These are phyloP conservation scores for Albophoma yamanashiensis DNA, from an alignment of 2,329 filamentous ascomycete genomes.

Conservation along the genomic window DNA sequence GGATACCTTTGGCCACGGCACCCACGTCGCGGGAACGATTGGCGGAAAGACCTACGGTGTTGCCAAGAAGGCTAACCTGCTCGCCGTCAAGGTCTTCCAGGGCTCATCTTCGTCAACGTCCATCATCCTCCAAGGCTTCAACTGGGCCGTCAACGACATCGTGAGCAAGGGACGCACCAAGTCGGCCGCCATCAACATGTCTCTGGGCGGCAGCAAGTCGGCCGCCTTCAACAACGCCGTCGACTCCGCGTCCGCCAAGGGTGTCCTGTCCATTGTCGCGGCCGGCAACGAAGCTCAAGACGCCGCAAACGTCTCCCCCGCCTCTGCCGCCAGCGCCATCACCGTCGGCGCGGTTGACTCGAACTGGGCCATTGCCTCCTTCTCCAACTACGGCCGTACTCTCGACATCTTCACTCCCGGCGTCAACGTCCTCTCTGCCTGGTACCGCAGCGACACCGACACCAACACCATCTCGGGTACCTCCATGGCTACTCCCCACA, in stretches of 20 bases:
- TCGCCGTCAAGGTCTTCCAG: constrained; percentile 36
- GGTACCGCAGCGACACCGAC: constrained; percentile 31
- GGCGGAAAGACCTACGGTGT: constrained; percentile 25
- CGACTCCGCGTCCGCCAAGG: constrained; percentile 28
- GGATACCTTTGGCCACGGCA: constrained; percentile 30
- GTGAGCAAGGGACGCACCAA: constrained; percentile 24
- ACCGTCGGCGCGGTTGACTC: constrained; percentile 25
- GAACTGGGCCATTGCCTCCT: constrained; percentile 28
- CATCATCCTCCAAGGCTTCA: constrained; percentile 21
- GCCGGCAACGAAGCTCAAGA: constrained; percentile 38
- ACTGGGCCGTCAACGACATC: constrained; percentile 35
- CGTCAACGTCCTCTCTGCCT: constrained; percentile 33
- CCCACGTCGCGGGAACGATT: constrained; percentile 26
- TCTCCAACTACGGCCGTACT: constrained; percentile 37
- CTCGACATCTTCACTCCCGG: constrained; percentile 45
- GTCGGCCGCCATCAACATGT: constrained; percentile 42
- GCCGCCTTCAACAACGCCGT: constrained; percentile 38
- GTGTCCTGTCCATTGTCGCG: constrained; percentile 41
- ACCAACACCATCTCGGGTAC: constrained; percentile 45
- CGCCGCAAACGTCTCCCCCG: constrained; percentile 17
- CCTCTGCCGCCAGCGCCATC: constrained; percentile 18
- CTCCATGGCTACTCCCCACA: constrained; percentile 53
- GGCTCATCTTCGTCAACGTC: constrained; percentile 14
- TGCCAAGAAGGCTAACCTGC: constrained; percentile 31
- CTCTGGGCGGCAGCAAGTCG: constrained; percentile 37